Evolutionary conservation across 2,329 filamentous ascomycete genomes (phyloP).

Genomic region (Chaetomiaceae sp.): DNA sequence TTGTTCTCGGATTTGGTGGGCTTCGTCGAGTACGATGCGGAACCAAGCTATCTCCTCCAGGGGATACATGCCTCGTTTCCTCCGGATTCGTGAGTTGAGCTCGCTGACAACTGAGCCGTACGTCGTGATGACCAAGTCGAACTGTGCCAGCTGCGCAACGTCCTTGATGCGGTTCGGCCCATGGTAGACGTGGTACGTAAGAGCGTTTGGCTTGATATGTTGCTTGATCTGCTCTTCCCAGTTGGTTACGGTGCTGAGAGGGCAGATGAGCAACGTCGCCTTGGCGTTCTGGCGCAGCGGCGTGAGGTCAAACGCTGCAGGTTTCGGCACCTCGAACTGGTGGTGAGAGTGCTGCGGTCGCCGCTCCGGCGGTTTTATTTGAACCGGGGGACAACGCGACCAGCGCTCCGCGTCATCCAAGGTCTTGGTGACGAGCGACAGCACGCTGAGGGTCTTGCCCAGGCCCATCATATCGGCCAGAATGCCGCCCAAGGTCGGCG

Average conservation of each 20-base stretch:
- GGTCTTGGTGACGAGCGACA: constrained; percentile 68
- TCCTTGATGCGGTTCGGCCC: constrained; percentile 70
- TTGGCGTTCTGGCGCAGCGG: constrained; percentile 60
- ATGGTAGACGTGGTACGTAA: constrained; percentile 82
- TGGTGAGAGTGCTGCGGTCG: constrained; percentile 25
- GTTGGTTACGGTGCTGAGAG: constrained; percentile 84
- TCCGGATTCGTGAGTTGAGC: constrained; percentile 55
- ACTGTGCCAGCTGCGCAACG: constrained; percentile 59
- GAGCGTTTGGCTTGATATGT: constrained; percentile 59
- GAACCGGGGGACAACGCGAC: constrained; percentile 46
- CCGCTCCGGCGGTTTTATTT: constrained; percentile 37
- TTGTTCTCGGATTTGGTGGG: constrained; percentile 87
- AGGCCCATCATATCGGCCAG: constrained; percentile 84
- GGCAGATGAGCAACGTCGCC: constrained; percentile 80
- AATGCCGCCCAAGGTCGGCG: constrained; percentile 65
- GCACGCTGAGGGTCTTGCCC: constrained; percentile 80
- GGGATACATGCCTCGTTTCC: constrained; percentile 55
- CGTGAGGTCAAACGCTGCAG: constrained; percentile 43
- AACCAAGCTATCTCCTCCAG: constrained; percentile 83
- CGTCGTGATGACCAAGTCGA: constrained; percentile 84
- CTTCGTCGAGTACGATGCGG: constrained; percentile 88
- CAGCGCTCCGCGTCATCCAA: constrained; percentile 58
- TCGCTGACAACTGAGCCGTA: constrained; percentile 86
- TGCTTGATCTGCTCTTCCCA: constrained; percentile 90
- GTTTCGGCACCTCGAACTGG: constrained; percentile 35